Percentiles rank a stretch among this genome's conserved stretches.
These are phyloP conservation scores for Striga hermonthica DNA, from an alignment of 305 asterid genomes.

Conservation along the genomic window DNA sequence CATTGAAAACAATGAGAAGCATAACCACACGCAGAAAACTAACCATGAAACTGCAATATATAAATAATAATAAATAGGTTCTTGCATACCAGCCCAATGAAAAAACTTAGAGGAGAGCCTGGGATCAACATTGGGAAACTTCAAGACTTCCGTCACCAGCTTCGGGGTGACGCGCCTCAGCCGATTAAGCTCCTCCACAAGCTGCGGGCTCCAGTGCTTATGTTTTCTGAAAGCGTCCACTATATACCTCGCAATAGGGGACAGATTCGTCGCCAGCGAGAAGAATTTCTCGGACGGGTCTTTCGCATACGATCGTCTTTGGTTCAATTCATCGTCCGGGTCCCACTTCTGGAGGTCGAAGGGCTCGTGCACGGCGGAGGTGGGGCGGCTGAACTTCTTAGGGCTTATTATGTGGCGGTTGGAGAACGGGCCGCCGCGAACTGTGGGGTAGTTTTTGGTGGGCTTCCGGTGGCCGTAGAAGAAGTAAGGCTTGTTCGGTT, in stretches of 20 bases:
- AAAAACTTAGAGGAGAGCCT: constrained; percentile 75
- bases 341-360: constrained; percentile 89
- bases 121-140: constrained; percentile 71
- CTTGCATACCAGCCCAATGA: constrained; percentile 81
- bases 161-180: constrained; percentile 86
- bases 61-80: neutral
- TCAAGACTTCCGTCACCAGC: constrained; percentile 80
- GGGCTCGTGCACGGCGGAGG: constrained; percentile 33
- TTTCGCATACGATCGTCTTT: constrained; percentile 27
- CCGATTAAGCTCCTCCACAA: constrained; percentile 66
- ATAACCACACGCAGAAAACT: neutral
- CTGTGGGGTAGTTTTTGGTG: constrained; percentile 80
- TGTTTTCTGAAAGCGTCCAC: constrained; percentile 76
- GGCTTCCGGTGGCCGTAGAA: constrained; percentile 92
- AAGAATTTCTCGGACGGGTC: constrained; percentile 77
- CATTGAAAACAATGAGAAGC: neutral
- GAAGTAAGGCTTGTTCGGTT: constrained; percentile 59
- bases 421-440: constrained; percentile 83
- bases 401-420: constrained; percentile 62
- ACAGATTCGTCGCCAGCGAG: constrained; percentile 55
- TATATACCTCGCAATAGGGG: constrained; percentile 81
- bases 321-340: constrained; percentile 43
- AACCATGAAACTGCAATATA: neutral
- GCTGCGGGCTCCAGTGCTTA: constrained; percentile 63
- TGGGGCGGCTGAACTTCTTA: constrained; percentile 33